A percentile compares a stretch with the other conserved stretches of the same genome.
Evolutionary conservation across 1,284 basidiomycete genomes (phyloP).

Genomic region (Ustilago xerochloae): DNA sequence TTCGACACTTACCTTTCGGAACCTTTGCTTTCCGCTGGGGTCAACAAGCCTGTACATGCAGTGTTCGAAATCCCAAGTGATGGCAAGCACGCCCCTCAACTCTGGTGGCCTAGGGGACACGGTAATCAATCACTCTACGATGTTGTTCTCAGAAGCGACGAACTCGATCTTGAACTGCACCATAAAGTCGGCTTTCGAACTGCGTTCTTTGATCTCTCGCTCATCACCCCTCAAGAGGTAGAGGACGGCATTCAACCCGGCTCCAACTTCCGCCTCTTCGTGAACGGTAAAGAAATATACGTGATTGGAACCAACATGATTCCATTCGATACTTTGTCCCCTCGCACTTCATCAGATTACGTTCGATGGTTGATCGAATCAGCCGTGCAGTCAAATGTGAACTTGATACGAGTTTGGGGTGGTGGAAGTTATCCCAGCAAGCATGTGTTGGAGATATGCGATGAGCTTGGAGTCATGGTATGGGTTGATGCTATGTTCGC

Average conservation of each 20-base stretch:
- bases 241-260: constrained; percentile 36
- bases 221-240: constrained; percentile 27
- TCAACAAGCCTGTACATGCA: constrained; percentile 24
- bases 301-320: constrained; percentile 53
- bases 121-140: constrained; percentile 50
- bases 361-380: constrained; percentile 48
- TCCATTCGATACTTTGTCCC: constrained; percentile 42
- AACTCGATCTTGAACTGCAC: constrained; percentile 9
- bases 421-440: constrained; percentile 53
- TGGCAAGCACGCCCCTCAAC: constrained; percentile 32
- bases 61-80: constrained; percentile 32
- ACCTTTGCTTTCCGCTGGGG: constrained; percentile 11
- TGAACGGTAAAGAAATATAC: constrained; percentile 50
- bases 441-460: constrained; percentile 74
- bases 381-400: constrained; percentile 35
- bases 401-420: constrained; percentile 60
- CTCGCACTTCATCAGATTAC: constrained; percentile 26
- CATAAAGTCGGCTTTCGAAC: constrained; percentile 56
- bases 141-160: constrained; percentile 21
- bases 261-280: constrained; percentile 42
- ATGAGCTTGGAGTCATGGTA: constrained; percentile 75
- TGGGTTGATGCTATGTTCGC: constrained; percentile 78
- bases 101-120: constrained; percentile 56
- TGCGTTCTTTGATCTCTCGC: constrained; percentile 48
- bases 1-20: constrained; percentile 23